Conservation (phyloP, 2,329 filamentous ascomycete species). For the Microsporum audouinii region DNA sequence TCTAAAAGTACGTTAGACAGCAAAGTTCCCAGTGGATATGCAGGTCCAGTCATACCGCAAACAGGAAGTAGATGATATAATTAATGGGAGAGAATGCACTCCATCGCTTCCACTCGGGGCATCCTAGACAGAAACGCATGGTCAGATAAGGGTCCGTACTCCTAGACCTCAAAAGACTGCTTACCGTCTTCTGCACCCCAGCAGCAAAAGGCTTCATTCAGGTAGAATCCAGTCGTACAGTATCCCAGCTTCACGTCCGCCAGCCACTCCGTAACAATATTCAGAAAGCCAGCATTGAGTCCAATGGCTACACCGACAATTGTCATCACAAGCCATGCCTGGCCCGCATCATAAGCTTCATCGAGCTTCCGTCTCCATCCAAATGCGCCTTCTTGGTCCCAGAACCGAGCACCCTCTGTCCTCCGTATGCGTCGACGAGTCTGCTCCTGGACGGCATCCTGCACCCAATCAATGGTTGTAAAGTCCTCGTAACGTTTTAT, state of each 20-base stretch:
- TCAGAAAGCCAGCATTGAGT: constrained; percentile 81
- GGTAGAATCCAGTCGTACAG: constrained; percentile 88
- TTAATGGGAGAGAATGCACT: constrained; percentile 65
- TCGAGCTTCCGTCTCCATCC: constrained; percentile 72
- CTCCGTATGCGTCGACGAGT: constrained; percentile 64
- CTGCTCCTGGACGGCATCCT: constrained; percentile 88
- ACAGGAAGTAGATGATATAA: constrained; percentile 77
- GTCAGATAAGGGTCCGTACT: constrained; percentile 6
- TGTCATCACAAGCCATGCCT: constrained; percentile 96
- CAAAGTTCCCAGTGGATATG: background rate
- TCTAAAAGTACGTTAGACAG: constrained; percentile 33
- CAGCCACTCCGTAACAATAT: constrained; percentile 94
- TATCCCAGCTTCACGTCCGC: constrained; percentile 93
- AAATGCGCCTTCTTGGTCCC: constrained; percentile 54
- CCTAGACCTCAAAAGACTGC: constrained; percentile 12
- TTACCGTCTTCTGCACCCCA: constrained; percentile 82
- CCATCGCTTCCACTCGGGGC: constrained; percentile 82
- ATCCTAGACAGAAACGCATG: constrained; percentile 42
- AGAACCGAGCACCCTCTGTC: constrained; percentile 59
- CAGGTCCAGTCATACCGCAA: constrained; percentile 48
- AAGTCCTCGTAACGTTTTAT: constrained; percentile 99
- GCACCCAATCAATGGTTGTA: constrained; percentile 93
- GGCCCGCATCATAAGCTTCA: constrained; percentile 88
- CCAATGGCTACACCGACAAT: constrained; percentile 86
- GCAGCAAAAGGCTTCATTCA: constrained; percentile 96